Conservation (phyloP, 495 filamentous ascomycete genomes). For the Lophiotrema nucula region DNA sequence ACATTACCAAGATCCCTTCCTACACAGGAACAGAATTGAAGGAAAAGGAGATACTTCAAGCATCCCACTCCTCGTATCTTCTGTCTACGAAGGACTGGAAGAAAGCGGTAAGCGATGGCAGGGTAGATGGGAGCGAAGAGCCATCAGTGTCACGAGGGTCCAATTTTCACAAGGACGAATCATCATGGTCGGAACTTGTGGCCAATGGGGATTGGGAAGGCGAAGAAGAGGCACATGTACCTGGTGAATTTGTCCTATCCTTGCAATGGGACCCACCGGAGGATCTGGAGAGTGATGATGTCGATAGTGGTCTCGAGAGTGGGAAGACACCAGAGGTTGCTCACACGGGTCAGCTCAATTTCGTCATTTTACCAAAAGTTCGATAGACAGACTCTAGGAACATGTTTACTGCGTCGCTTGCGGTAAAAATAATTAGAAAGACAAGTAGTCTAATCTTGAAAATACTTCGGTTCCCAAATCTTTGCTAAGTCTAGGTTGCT, state of each 20-base stretch:
- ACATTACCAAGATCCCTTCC: no score
- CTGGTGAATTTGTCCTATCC: constrained; percentile 1
- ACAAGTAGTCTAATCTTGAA: no score
- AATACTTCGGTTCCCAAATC: no score
- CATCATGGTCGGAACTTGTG: no score
- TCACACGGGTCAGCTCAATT: background rate
- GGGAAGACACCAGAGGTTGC: background rate
- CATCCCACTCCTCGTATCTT: background rate
- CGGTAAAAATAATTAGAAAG: no score
- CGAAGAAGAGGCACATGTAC: background rate
- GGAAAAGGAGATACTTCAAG: no score
- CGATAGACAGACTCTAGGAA: no score
- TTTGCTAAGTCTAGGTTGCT: no score
- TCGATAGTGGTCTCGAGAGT: background rate
- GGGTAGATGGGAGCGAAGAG: background rate
- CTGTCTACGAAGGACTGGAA: background rate
- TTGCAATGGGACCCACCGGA: background rate
- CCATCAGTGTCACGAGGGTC: no score
- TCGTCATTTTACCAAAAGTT: background rate
- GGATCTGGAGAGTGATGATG: background rate
- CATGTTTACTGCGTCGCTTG: no score
- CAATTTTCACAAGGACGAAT: no score
- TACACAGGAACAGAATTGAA: no score
- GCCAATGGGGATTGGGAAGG: constrained; percentile 1
- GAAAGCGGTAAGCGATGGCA: background rate